Conservation (phyloP, 345 rosid genomes). For the Gossypium thurberi region DNA sequence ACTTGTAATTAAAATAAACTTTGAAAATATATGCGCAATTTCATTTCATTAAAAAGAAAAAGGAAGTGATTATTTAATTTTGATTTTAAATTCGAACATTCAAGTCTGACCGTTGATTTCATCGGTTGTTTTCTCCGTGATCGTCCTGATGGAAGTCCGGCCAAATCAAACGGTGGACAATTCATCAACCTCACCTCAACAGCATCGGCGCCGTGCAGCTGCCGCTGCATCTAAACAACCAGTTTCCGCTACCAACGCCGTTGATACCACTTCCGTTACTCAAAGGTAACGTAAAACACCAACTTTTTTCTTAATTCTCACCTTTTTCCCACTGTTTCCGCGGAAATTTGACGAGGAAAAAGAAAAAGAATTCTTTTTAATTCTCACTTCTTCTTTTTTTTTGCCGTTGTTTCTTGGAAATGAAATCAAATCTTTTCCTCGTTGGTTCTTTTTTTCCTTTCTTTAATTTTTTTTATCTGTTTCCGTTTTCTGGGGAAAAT, state of each 20-base stretch:
- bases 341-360: neutral
- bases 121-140: neutral
- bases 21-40: neutral
- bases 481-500: neutral
- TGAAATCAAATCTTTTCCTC: neutral
- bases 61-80: neutral
- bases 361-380: no score
- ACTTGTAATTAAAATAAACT: neutral
- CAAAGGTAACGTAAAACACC: conserved; percentile 27
- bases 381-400: neutral
- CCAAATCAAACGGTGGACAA: conserved; percentile 36
- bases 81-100: neutral
- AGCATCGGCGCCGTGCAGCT: conserved; percentile 23
- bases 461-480: neutral
- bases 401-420: neutral
- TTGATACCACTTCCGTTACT: conserved; percentile 46
- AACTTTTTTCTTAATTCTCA: neutral
- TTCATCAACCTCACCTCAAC: conserved; percentile 27
- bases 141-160: conserved; percentile 41
- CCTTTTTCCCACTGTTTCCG: conserved; percentile 5
- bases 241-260: conserved; percentile 23
- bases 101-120: neutral
- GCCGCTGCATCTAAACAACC: conserved; percentile 41
- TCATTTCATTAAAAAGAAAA: neutral
- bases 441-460: neutral